A percentile compares a stretch with the other conserved stretches of the same genome.
phyloP scores from a whole-genome alignment of 2,329 filamentous ascomycete species.

The Achaetomium macrosporum region DNA sequence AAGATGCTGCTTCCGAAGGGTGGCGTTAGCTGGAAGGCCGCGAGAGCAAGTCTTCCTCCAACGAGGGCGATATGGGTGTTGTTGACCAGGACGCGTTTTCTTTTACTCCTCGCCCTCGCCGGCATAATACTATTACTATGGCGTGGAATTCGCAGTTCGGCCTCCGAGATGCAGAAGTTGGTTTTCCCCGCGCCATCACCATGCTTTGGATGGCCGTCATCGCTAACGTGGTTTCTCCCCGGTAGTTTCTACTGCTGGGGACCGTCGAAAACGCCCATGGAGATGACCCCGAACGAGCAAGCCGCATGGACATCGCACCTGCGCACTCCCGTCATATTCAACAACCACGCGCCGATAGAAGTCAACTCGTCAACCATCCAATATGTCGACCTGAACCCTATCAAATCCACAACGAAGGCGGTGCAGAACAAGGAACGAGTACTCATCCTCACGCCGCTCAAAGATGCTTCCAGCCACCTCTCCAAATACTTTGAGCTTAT shows the following conservation, averaged over 20 bases:
- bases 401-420: constrained; percentile 75
- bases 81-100: constrained; percentile 69
- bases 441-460: constrained; percentile 85
- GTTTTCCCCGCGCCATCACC: constrained; percentile 22
- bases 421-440: constrained; percentile 76
- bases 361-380: constrained; percentile 76
- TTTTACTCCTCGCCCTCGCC: constrained; percentile 65
- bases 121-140: constrained; percentile 76
- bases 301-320: constrained; percentile 82
- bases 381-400: constrained; percentile 75
- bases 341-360: constrained; percentile 82
- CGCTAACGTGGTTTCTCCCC: constrained; percentile 16
- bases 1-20: constrained; percentile 87
- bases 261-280: constrained; percentile 88
- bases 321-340: constrained; percentile 91
- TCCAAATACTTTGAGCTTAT: constrained; percentile 91
- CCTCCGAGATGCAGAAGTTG: constrained; percentile 87
- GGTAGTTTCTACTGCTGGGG: constrained; percentile 95
- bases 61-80: constrained; percentile 65
- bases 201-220: constrained; percentile 3
- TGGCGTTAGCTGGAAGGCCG: constrained; percentile 87
- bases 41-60: constrained; percentile 71
- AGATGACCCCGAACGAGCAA: constrained; percentile 89
- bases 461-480: constrained; percentile 78
- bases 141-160: constrained; percentile 74